A percentile compares a stretch with the other conserved stretches of the same genome.
Conservation (phyloP, 805 yeast genomes). For the Millerozyma miso region DNA sequence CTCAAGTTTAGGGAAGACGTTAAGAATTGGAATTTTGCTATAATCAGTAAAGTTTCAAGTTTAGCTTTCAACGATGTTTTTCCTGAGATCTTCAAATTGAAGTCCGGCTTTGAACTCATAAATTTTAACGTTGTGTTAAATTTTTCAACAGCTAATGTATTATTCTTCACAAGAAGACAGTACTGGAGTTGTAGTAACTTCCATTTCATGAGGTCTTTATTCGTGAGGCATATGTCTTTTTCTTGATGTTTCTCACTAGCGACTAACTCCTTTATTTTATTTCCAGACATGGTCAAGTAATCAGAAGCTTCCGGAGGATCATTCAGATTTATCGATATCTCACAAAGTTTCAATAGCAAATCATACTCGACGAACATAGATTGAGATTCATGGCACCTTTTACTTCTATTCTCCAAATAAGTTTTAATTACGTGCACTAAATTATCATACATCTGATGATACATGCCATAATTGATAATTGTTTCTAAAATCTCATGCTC, state of each 20-base stretch:
- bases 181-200: conserved; percentile 30
- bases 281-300: conserved; percentile 13
- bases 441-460: conserved; percentile 22
- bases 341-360: conserved; percentile 12
- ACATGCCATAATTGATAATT: conserved; percentile 20
- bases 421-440: conserved; percentile 15
- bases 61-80: conserved; percentile 12
- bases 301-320: conserved; percentile 11
- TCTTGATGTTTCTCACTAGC: background rate
- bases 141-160: conserved; percentile 16
- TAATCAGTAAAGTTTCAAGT: conserved; percentile 22
- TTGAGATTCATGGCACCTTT: background rate
- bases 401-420: conserved; percentile 14
- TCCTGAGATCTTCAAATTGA: conserved; percentile 14
- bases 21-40: conserved; percentile 34
- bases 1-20: conserved; percentile 20
- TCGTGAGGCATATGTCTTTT: background rate
- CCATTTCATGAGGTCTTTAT: conserved; percentile 17
- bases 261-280: conserved; percentile 7
- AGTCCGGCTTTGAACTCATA: conserved; percentile 25
- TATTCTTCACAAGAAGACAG: conserved; percentile 15
- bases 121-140: conserved; percentile 18
- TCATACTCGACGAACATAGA: conserved; percentile 3
- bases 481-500: conserved; percentile 27
- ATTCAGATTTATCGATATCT: conserved; percentile 6